Conservation (phyloP, 148 eudicot genomes). For the Camellia lanceoleosa region DNA sequence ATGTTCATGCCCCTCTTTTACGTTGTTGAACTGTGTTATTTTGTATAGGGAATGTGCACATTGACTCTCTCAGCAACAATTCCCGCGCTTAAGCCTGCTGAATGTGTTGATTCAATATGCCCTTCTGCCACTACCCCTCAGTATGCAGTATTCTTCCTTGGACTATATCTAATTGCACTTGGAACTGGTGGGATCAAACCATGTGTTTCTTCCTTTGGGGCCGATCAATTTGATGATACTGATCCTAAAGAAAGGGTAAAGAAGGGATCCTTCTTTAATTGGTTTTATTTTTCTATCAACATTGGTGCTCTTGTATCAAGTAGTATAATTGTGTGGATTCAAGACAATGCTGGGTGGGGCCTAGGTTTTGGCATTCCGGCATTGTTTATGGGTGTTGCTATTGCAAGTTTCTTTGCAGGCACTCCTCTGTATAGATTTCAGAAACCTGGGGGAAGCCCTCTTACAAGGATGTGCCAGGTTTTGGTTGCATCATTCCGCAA, state of each 20-base stretch:
- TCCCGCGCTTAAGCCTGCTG: slow-evolving; percentile 40
- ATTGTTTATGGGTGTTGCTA: slow-evolving; percentile 57
- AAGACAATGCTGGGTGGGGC: slow-evolving; percentile 73
- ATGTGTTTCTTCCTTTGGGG: too few relatives aligned
- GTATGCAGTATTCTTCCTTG: slow-evolving; percentile 40
- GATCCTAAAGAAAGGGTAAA: too few relatives aligned
- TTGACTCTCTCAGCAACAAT: slow-evolving; percentile 45
- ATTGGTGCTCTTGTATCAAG: slow-evolving; percentile 59
- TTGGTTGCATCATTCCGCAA: too few relatives aligned
- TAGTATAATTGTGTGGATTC: slow-evolving; percentile 58
- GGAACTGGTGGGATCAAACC: too few relatives aligned
- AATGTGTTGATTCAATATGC: slow-evolving; percentile 41
- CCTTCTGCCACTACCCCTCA: slow-evolving; percentile 48
- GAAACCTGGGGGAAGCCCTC: slow-evolving; percentile 5
- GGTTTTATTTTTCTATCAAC: too few relatives aligned
- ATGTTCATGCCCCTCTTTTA: background rate
- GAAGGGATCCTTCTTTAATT: too few relatives aligned
- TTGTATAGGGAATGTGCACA: slow-evolving; percentile 50
- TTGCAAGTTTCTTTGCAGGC: slow-evolving; percentile 53
- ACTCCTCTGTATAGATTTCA: slow-evolving; percentile 59
- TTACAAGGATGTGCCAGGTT: too few relatives aligned
- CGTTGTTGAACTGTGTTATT: background rate
- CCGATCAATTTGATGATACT: too few relatives aligned
- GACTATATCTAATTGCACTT: slow-evolving; percentile 32
- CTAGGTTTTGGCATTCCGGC: slow-evolving; percentile 66